phyloP scores from a whole-genome alignment of 2,329 filamentous ascomycete genomes.

The Fusarium multiceps region DNA sequence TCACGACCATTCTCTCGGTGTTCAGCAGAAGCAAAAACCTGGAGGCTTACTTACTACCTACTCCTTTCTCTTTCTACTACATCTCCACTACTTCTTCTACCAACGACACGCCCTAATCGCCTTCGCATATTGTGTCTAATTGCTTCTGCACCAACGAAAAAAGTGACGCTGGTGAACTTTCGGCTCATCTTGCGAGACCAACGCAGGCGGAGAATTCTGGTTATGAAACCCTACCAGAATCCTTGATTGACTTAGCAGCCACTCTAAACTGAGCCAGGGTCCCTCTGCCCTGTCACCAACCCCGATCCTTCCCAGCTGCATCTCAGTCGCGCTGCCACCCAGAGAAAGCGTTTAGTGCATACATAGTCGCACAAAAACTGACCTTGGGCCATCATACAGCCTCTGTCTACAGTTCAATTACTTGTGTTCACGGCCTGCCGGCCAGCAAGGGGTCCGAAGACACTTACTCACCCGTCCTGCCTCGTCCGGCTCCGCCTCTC shows the following conservation, averaged over 20 bases:
- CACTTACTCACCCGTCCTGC: slow-evolving; percentile 36
- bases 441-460: slow-evolving; percentile 44
- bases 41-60: slow-evolving; percentile 37
- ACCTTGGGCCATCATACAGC: slow-evolving; percentile 56
- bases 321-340: slow-evolving; percentile 56
- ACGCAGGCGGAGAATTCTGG: slow-evolving; percentile 54
- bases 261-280: slow-evolving; percentile 53
- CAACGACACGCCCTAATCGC: slow-evolving; percentile 36
- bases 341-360: slow-evolving; percentile 43
- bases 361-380: slow-evolving; percentile 64
- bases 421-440: slow-evolving; percentile 47
- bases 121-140: slow-evolving; percentile 44
- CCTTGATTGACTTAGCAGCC: slow-evolving; percentile 53
- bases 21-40: slow-evolving; percentile 27
- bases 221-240: slow-evolving; percentile 47
- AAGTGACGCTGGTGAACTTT: slow-evolving; percentile 40
- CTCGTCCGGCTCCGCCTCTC: slow-evolving; percentile 46
- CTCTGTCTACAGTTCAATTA: slow-evolving; percentile 47
- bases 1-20: slow-evolving; percentile 31
- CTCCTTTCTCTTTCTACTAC: slow-evolving; percentile 26
- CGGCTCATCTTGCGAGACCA: slow-evolving; percentile 33
- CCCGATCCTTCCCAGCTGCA: slow-evolving; percentile 57
- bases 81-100: slow-evolving; percentile 26
- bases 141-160: slow-evolving; percentile 39
- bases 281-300: slow-evolving; percentile 53